These are phyloP conservation scores for Przewalskia tangutica DNA, from an alignment of 257 asterid genomes.

Conservation along the genomic window DNA sequence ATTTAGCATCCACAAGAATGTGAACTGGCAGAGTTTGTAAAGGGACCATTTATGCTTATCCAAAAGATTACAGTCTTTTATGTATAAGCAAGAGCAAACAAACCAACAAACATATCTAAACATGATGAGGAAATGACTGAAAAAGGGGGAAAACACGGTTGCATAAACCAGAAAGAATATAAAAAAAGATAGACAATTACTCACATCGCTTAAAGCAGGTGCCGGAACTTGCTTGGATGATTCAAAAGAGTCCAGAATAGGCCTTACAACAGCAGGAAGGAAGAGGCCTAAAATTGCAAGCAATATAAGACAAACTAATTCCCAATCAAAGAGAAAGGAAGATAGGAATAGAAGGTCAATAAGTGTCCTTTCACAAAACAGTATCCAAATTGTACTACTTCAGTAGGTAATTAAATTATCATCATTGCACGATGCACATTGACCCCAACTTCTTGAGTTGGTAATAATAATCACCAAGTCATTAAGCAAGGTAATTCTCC, in stretches of 20 bases:
- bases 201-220: slow-evolving; percentile 65
- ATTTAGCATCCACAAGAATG: background rate
- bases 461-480: background rate
- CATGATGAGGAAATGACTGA: background rate
- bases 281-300: slow-evolving; percentile 58
- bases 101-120: background rate
- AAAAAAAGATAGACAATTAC: slow-evolving; percentile 11
- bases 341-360: background rate
- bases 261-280: slow-evolving; percentile 96
- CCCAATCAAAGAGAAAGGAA: background rate
- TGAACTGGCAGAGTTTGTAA: background rate
- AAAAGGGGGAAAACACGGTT: background rate
- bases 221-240: slow-evolving; percentile 66
- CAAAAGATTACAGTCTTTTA: background rate
- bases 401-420: background rate
- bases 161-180: slow-evolving; percentile 1
- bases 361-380: background rate
- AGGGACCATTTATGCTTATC: background rate
- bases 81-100: background rate
- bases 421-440: background rate
- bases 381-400: background rate
- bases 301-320: slow-evolving; percentile 4
- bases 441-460: background rate
- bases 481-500: background rate
- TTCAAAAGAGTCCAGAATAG: slow-evolving; percentile 80